Evolutionary conservation across 345 rosid genomes (phyloP), one percentile per base, ranked within the genome.

Genomic region (Acer yangbiense): DNA sequence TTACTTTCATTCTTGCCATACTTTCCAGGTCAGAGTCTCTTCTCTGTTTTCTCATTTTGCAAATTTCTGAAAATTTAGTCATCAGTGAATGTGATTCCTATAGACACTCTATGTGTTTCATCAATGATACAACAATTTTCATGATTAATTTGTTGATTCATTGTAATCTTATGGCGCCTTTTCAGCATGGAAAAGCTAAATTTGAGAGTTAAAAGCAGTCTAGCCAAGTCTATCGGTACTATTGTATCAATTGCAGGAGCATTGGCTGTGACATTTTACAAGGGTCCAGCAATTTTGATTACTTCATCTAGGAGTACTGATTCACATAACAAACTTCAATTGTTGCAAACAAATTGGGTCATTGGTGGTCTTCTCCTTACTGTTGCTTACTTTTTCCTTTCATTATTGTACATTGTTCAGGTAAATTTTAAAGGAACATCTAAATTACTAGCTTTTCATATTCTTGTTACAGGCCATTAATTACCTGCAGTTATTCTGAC

Each of bases 211-310:
- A 32, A 32, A 63, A 78, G 82, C 67, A 78, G 84, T 66, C 78
- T 62, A 65, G 82, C 84, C 12, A 81, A 81, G 68, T 72, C 70
- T 18, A 29, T 81, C n/a, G 86, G 86, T 21, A 75, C 86, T 23
- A 35, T 72, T 23, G 32, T 72, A 25, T 78, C 63, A 4, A 74
- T 78, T 17, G 65, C 54, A 27, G 80, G 86, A 35, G 86, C 79
- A 16, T 75, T 81, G 14, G 48, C 41, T 27, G 69, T 75, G 72
- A 77, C 82, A n/a, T 20, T 80, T 4, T 81, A 83, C 72, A 78
- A 78, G 74, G 84, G 84, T 16, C 76, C 44, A 7, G 72, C 70
- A 7, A 66, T 79, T 6, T 17, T 16, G 61, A n/a, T 16, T 4
- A 18, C 61, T 4, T 63, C 76, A 41, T 65, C 74, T 10, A 1